These are phyloP conservation scores for Pontederia crassipes DNA, from an alignment of 176 grass and related monocot genomes.

Conservation along the genomic window DNA sequence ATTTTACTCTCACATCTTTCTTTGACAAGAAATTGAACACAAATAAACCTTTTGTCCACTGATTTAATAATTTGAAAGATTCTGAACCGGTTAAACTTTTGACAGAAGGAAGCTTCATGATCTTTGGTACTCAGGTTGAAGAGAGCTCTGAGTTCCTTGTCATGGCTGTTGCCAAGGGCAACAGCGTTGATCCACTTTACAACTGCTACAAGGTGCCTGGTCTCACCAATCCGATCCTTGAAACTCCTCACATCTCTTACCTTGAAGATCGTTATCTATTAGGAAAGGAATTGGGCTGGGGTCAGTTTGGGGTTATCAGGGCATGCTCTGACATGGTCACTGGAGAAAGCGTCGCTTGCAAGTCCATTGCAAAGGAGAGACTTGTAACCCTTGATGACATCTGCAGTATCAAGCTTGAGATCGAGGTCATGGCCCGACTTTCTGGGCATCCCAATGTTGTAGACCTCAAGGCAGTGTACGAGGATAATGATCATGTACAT, in stretches of 20 bases:
- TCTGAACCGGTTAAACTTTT: no score
- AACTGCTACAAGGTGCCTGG: conserved; percentile 76
- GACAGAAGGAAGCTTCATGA: no score
- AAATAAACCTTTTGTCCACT: no score
- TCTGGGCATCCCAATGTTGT: conserved; percentile 91
- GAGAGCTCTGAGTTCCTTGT: conserved; percentile 15
- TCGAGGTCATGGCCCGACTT: conserved; percentile 89
- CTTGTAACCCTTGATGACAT: conserved; percentile 67
- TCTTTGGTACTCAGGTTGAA: no score
- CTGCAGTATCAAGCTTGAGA: conserved; percentile 69
- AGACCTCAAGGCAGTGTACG: conserved; percentile 81
- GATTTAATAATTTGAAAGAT: no score
- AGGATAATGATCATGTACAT: conserved; percentile 74
- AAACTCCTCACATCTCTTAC: conserved; percentile 74
- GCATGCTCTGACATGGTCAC: conserved; percentile 79
- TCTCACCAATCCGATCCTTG: conserved; percentile 45
- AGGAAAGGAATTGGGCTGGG: conserved; percentile 67
- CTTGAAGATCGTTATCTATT: conserved; percentile 72
- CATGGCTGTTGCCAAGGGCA: conserved; percentile 33
- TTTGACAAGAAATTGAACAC: no score
- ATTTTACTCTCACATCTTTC: no score
- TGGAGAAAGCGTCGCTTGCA: conserved; percentile 69
- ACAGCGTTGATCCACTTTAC: conserved; percentile 24
- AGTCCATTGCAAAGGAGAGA: conserved; percentile 89
- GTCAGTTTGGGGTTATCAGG: conserved; percentile 91